Percentiles rank a stretch among this genome's conserved stretches.
Conservation (phyloP, 805 yeast species). For the Saturnispora saitoi region DNA sequence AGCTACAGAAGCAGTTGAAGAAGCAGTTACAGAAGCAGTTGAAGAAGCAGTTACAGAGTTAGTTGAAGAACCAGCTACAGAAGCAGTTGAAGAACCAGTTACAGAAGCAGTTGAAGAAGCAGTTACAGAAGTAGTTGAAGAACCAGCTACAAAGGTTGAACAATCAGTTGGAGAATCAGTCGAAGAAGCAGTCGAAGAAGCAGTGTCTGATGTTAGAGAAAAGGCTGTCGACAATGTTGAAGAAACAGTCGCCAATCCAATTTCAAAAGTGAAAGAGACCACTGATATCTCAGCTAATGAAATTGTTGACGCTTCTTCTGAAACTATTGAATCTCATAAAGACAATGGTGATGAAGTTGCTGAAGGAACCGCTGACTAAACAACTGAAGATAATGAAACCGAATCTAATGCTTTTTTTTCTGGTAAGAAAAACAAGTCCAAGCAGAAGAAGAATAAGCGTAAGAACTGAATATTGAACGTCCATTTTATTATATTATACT, state of each 20-base stretch:
- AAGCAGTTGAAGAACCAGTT: neutral
- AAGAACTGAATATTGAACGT: slow-evolving; percentile 7
- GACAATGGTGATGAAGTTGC: neutral
- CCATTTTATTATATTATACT: neutral
- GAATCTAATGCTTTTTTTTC: neutral
- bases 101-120: slow-evolving; percentile 9
- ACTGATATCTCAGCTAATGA: neutral
- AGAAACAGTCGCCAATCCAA: too few species aligned
- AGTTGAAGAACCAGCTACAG: neutral
- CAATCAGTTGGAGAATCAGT: too few species aligned
- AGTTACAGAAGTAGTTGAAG: slow-evolving; percentile 1
- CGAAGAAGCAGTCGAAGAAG: slow-evolving; percentile 4
- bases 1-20: neutral
- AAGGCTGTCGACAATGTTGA: neutral
- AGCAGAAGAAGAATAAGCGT: slow-evolving; percentile 12
- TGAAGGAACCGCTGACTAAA: neutral
- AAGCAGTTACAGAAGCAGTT: neutral
- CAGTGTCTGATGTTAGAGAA: neutral
- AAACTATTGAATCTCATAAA: neutral
- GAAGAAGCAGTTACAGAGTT: slow-evolving; percentile 6
- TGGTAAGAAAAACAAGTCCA: slow-evolving; percentile 7
- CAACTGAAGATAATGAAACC: neutral
- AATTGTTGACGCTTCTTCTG: neutral
- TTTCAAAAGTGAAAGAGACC: too few species aligned
- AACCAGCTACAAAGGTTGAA: slow-evolving; percentile 7